A percentile compares a stretch with the other conserved stretches of the same genome.
phyloP scores from a whole-genome alignment of 192 early-diverging fungal species.

The Coemansia guatemalensis region DNA sequence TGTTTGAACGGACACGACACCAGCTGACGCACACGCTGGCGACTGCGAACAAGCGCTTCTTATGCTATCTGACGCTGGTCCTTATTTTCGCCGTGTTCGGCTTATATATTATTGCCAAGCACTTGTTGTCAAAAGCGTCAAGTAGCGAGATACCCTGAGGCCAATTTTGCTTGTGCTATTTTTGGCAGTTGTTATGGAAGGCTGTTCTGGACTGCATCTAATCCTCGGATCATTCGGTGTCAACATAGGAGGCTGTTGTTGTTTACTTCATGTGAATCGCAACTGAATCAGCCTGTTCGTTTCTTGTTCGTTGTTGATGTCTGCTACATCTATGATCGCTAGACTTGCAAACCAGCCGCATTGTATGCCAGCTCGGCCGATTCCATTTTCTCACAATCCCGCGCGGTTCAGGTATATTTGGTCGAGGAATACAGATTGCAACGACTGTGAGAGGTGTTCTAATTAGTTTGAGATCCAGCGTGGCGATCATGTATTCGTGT shows the following conservation, averaged over 20 bases:
- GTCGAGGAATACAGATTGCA: background rate
- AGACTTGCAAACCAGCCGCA: background rate
- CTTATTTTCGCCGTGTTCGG: conserved; percentile 36
- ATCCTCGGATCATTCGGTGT: background rate
- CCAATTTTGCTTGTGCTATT: background rate
- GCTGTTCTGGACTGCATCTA: background rate
- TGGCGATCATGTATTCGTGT: background rate
- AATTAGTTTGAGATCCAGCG: background rate
- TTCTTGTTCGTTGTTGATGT: background rate
- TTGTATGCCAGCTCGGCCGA: background rate
- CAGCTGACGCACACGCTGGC: conserved; percentile 44
- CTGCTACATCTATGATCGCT: background rate
- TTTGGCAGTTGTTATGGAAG: background rate
- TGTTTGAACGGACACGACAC: conserved; percentile 46
- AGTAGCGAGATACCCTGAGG: background rate
- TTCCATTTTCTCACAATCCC: background rate
- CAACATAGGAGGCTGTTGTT: background rate
- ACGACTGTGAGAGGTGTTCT: background rate
- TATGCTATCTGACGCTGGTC: conserved; percentile 40
- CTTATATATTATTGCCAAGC: conserved; percentile 42
- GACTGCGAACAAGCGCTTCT: conserved; percentile 38
- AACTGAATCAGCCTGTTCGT: background rate
- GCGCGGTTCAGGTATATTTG: background rate
- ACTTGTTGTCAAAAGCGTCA: conserved; percentile 17
- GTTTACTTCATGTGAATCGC: background rate